Evolutionary conservation across 1,284 basidiomycete species (phyloP), one percentile per base, ranked within the genome.

Genomic region (Puccinia triticina): DNA sequence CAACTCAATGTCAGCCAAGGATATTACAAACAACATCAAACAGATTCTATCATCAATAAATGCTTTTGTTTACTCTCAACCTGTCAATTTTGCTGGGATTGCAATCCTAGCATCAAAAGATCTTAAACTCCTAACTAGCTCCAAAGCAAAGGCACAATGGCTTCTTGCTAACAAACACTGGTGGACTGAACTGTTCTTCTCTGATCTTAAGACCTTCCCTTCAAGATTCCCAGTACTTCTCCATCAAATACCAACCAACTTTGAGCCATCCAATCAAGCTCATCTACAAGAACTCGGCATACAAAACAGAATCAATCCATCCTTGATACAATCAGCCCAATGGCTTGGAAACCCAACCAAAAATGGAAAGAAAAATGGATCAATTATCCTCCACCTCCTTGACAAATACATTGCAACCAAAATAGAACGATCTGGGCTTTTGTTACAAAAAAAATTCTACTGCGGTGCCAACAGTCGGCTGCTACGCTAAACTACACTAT

Each of bases 291-390:
- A 64, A 64, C 59, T 64, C 2, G 59, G 59, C 59, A 64, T 18
- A 29, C 59, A 64, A 64, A 64, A 29, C 18, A 29, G 18, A 29
- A 64, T 64, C 34, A 37, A 64, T 64, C 34, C 59, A 32, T 21
- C 23, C 34, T 64, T 64, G 26, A 64, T 64, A 14, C 59, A 64
- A 29, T 64, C 59, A 32, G 59, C 59, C 34, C n/a, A 29, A 29
- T 64, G 59, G 59, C 34, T 64, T 32, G 59, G 59, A 3, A 37
- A 64, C n/a, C 29, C 59, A 29, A 16, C n/a, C 2, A n/a, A 14
- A 32, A 64, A 37, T 26, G 59, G 59, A 32, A n/a, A n/a, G n/a
- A 64, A 64, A 64, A 64, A 64, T 37, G 59, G 26, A 64, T 64
- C n/a, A 16, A 21, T 29, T 12, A 29, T 64, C 12, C 11, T 64